Conservation (phyloP, 768 basidiomycete genomes). For the Lentinula aciculospora region DNA sequence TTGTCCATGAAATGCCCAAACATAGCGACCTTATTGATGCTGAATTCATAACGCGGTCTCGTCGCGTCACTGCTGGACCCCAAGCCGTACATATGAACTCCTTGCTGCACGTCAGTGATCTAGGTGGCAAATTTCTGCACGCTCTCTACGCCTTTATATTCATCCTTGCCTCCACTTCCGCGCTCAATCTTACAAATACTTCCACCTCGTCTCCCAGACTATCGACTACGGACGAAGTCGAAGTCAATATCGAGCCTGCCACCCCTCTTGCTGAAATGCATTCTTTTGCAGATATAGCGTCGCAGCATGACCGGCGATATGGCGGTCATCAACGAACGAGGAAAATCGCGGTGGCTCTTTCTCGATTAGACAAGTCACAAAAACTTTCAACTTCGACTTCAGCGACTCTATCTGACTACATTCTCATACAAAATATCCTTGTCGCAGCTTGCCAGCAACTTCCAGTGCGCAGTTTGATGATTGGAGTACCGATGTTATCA, state of each 20-base stretch:
- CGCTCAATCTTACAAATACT: constrained; percentile 44
- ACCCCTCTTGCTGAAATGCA: constrained; percentile 23
- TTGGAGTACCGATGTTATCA: constrained; percentile 84
- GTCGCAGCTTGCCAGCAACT: constrained; percentile 61
- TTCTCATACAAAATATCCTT: constrained; percentile 64
- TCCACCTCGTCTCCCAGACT: constrained; percentile 35
- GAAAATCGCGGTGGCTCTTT: constrained; percentile 51
- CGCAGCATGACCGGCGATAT: constrained; percentile 39
- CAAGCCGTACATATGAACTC: constrained; percentile 41
- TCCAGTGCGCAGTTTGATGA: constrained; percentile 70
- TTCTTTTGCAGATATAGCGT: constrained; percentile 22
- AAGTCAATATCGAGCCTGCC: constrained; percentile 23
- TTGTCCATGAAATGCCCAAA: constrained; percentile 70
- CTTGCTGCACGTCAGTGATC: constrained; percentile 51
- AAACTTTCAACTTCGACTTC: constrained; percentile 36
- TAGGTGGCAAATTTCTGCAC: constrained; percentile 67
- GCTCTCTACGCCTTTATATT: constrained; percentile 79
- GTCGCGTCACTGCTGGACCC: constrained; percentile 42
- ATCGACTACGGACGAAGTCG: constrained; percentile 21
- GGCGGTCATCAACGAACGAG: constrained; percentile 44
- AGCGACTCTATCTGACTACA: constrained; percentile 72
- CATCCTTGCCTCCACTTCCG: constrained; percentile 67
- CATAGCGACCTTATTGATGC: constrained; percentile 44
- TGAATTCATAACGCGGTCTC: constrained; percentile 41
- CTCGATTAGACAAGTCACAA: constrained; percentile 41